A percentile compares a stretch with the other conserved stretches of the same genome.
These are phyloP conservation scores for Torrubiella hemipterigena DNA, from an alignment of 2,329 filamentous ascomycete species.

Conservation along the genomic window DNA sequence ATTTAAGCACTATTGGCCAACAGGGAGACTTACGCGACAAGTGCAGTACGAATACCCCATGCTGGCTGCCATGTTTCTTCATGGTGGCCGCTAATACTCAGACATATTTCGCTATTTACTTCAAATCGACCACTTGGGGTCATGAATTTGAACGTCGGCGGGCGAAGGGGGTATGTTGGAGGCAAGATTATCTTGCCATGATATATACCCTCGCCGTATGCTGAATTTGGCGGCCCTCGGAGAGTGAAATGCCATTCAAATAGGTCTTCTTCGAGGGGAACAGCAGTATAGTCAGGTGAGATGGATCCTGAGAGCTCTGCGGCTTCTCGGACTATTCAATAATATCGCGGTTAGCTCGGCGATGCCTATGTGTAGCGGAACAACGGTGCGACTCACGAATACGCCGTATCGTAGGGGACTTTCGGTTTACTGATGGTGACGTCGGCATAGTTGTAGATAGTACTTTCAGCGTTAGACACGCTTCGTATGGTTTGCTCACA, in stretches of 20 bases:
- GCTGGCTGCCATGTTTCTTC: conserved; percentile 98
- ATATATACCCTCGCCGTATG: conserved; percentile 75
- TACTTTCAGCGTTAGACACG: no score
- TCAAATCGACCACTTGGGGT: conserved; percentile 91
- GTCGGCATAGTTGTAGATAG: conserved; percentile 3
- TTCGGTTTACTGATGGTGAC: conserved; percentile 40
- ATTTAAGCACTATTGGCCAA: neutral
- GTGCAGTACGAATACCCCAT: conserved; percentile 87
- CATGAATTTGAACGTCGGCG: conserved; percentile 89
- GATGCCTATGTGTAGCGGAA: conserved; percentile 1
- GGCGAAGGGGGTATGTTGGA: conserved; percentile 78
- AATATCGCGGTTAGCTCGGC: neutral
- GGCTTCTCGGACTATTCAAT: conserved; percentile 68
- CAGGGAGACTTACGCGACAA: conserved; percentile 41
- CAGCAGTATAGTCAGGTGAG: conserved; percentile 74
- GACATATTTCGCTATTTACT: conserved; percentile 91
- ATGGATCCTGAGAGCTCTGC: conserved; percentile 71
- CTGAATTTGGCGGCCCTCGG: conserved; percentile 72
- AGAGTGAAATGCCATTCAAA: conserved; percentile 99
- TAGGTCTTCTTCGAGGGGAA: conserved; percentile 77
- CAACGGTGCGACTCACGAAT: conserved; percentile 47
- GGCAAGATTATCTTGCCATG: conserved; percentile 92
- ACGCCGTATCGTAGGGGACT: conserved; percentile 73
- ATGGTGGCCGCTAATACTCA: conserved; percentile 88
- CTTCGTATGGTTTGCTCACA: no score